Percentiles rank a stretch among this genome's conserved stretches.
phyloP scores from a whole-genome alignment of 768 basidiomycete species.

The Boletus subcaerulescens region DNA sequence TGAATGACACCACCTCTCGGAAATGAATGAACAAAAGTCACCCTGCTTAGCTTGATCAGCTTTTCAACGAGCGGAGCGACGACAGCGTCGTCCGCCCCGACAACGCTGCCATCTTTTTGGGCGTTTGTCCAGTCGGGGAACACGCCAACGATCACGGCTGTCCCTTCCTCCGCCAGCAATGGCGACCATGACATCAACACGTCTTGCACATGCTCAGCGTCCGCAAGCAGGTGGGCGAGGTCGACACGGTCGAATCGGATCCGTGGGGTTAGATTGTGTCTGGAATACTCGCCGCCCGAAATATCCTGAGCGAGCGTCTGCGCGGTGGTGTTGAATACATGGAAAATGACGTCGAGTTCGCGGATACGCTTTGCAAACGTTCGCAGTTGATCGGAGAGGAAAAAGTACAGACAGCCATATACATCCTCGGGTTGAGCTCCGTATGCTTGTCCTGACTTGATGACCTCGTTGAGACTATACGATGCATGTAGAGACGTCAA shows the following conservation, averaged over 20 bases:
- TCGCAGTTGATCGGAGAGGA: slow-evolving; percentile 38
- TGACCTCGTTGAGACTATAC: slow-evolving; percentile 37
- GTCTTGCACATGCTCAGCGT: slow-evolving; percentile 28
- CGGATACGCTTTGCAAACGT: slow-evolving; percentile 38
- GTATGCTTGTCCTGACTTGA: slow-evolving; percentile 34
- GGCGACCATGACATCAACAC: slow-evolving; percentile 37
- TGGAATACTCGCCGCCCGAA: slow-evolving; percentile 11
- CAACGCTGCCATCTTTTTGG: slow-evolving; percentile 9
- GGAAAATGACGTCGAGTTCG: slow-evolving; percentile 35
- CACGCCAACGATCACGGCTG: slow-evolving; percentile 38
- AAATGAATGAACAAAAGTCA: neutral
- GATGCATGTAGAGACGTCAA: slow-evolving; percentile 5
- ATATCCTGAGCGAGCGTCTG: slow-evolving; percentile 40
- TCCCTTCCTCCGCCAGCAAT: slow-evolving; percentile 28
- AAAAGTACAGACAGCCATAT: slow-evolving; percentile 49
- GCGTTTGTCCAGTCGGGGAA: slow-evolving; percentile 40
- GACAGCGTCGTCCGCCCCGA: slow-evolving; percentile 10
- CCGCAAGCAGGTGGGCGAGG: slow-evolving; percentile 39
- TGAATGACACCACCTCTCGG: neutral
- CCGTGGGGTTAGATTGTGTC: slow-evolving; percentile 25
- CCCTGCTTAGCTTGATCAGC: slow-evolving; percentile 21
- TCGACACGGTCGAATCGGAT: slow-evolving; percentile 43
- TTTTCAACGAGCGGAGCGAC: slow-evolving; percentile 13
- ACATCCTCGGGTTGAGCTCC: slow-evolving; percentile 41
- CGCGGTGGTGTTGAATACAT: slow-evolving; percentile 34